Percentiles rank a stretch among this genome's conserved stretches.
These are phyloP conservation scores for Babesia bigemina DNA, from an alignment of 169 alveolate species.

Conservation along the genomic window DNA sequence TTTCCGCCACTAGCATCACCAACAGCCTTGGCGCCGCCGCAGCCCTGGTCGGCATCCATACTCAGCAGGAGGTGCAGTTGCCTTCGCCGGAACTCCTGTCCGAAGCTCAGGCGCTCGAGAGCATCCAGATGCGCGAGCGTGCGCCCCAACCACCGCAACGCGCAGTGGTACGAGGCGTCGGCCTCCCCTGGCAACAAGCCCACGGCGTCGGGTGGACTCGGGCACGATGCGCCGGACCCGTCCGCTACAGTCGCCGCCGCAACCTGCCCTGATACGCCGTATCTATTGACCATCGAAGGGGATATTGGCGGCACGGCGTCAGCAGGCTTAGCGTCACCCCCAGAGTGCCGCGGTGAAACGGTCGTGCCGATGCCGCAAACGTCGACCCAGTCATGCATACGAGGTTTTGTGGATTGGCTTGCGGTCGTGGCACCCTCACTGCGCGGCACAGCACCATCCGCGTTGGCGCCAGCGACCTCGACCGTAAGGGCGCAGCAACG, in stretches of 20 bases:
- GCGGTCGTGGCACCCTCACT: too few relatives aligned
- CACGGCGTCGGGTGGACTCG: neutral
- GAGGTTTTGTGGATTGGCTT: neutral
- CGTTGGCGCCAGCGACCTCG: neutral
- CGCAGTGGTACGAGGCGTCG: neutral
- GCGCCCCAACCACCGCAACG: constrained; percentile 15
- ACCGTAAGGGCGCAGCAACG: neutral
- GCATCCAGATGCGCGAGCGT: constrained; percentile 12
- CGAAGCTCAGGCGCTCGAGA: constrained; percentile 13
- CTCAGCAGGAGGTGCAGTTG: neutral
- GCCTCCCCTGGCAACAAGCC: neutral
- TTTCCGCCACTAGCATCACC: neutral
- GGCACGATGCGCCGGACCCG: neutral
- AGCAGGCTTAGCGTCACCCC: neutral
- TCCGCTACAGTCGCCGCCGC: neutral
- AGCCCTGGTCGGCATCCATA: neutral
- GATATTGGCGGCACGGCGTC: neutral
- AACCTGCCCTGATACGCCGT: neutral
- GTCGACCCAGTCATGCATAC: constrained; percentile 8
- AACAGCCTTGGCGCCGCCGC: neutral
- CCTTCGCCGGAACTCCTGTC: neutral
- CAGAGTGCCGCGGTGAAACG: neutral
- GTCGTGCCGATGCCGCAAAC: neutral
- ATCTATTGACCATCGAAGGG: too few relatives aligned
- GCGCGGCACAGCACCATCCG: neutral